Evolutionary conservation across 345 rosid species (phyloP).

Genomic region (Geranium brycei): DNA sequence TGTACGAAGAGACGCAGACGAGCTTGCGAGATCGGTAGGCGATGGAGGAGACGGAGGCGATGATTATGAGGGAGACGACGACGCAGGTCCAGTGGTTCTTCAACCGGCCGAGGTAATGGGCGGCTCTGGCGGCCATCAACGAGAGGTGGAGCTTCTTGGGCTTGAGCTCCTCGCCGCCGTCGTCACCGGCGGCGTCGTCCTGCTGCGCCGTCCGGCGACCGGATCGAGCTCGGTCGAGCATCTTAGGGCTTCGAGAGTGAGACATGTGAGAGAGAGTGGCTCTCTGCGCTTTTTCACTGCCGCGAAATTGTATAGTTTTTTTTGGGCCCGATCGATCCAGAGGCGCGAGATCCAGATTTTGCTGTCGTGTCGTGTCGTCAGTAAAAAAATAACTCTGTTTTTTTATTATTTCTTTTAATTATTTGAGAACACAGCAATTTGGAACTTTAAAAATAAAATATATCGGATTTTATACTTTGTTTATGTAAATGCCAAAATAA

Average conservation of each 20-base stretch:
- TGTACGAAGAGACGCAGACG: slow-evolving; percentile 64
- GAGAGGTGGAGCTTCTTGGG: slow-evolving; percentile 45
- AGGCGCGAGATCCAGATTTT: no score
- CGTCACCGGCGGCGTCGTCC: slow-evolving; percentile 9
- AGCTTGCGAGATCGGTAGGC: slow-evolving; percentile 40
- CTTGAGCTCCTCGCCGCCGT: slow-evolving; percentile 45
- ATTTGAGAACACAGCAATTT: no score
- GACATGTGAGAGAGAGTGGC: neutral
- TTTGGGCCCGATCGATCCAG: no score
- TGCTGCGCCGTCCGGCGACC: slow-evolving; percentile 9
- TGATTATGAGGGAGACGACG: slow-evolving; percentile 16
- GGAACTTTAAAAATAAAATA: no score
- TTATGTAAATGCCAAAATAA: no score
- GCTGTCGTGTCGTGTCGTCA: no score
- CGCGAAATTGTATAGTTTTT: no score
- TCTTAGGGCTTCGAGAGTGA: neutral
- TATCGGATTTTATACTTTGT: no score
- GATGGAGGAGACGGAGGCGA: slow-evolving; percentile 18
- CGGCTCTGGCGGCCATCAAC: slow-evolving; percentile 22
- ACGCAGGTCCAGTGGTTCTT: slow-evolving; percentile 38
- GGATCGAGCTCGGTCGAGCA: neutral
- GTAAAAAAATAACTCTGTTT: no score
- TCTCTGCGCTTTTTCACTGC: no score
- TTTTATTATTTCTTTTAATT: no score
- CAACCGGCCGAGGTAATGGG: slow-evolving; percentile 38